Percentiles rank a stretch among this genome's conserved stretches.
These are phyloP conservation scores for Phytophthora tubulina DNA, from an alignment of 352 stramenopile species.

Conservation along the genomic window DNA sequence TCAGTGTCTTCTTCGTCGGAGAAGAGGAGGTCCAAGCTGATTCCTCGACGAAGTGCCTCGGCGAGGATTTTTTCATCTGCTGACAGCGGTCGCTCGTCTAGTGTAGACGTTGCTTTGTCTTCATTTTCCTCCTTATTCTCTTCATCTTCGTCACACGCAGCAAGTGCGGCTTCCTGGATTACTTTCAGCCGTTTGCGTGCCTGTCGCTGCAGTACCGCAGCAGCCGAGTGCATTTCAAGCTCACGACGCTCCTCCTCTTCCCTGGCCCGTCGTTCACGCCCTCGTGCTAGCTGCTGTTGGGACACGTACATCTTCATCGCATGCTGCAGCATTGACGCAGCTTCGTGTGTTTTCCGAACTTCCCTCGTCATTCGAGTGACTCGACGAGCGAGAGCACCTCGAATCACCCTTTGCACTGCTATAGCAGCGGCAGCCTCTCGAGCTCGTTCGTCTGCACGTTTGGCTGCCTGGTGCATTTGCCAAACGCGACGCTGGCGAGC, in stretches of 20 bases:
- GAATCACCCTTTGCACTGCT: conserved; percentile 51
- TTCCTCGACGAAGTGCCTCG: conserved; percentile 40
- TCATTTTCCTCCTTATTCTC: conserved; percentile 26
- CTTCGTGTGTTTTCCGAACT: conserved; percentile 26
- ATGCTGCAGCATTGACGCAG: conserved; percentile 47
- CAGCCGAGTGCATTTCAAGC: conserved; percentile 48
- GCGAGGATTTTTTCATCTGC: conserved; percentile 24
- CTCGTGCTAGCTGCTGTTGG: conserved; percentile 33
- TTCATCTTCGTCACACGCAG: conserved; percentile 32
- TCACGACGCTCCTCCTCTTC: conserved; percentile 42
- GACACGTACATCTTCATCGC: conserved; percentile 44
- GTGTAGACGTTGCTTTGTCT: not conserved
- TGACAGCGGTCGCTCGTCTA: not conserved
- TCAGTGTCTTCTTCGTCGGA: conserved; percentile 51
- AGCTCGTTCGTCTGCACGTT: conserved; percentile 54
- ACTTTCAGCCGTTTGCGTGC: conserved; percentile 40
- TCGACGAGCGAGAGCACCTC: conserved; percentile 48
- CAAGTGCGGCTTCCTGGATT: conserved; percentile 26
- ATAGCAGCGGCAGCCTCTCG: conserved; percentile 50
- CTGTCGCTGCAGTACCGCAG: conserved; percentile 59
- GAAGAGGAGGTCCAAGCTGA: conserved; percentile 72
- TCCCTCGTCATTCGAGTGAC: conserved; percentile 21
- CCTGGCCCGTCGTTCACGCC: conserved; percentile 35
- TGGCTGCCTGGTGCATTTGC: conserved; percentile 57
- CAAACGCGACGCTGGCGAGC: conserved; percentile 58